Evolutionary conservation across 768 basidiomycete genomes (phyloP).

Genomic region (Leccinum disarticulatum): DNA sequence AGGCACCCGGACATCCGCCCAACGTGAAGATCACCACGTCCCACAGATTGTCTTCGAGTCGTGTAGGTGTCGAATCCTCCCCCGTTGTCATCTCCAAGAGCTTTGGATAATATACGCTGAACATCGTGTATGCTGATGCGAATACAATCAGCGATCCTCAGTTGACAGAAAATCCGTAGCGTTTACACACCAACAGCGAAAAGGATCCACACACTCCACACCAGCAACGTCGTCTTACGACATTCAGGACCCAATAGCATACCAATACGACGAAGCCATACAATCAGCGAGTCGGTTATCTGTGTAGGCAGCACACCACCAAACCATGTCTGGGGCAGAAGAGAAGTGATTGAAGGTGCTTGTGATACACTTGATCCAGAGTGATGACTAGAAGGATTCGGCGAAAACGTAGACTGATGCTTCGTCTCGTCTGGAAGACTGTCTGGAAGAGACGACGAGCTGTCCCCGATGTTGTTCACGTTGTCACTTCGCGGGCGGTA

Average conservation of each 20-base stretch:
- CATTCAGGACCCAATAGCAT: slow-evolving; percentile 77
- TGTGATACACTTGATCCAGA: slow-evolving; percentile 21
- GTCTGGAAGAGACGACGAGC: slow-evolving; percentile 16
- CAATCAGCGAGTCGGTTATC: slow-evolving; percentile 48
- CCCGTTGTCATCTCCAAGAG: slow-evolving; percentile 58
- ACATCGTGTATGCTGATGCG: slow-evolving; percentile 76
- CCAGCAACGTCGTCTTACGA: slow-evolving; percentile 70
- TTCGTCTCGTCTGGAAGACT: slow-evolving; percentile 18
- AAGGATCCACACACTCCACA: slow-evolving; percentile 76
- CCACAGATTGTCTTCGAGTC: slow-evolving; percentile 66
- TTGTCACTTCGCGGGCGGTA: slow-evolving; percentile 24
- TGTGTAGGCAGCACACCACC: slow-evolving; percentile 50
- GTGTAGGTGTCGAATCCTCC: slow-evolving; percentile 35
- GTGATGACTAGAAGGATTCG: slow-evolving; percentile 30
- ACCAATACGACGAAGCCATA: slow-evolving; percentile 65
- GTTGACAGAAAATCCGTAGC: not conserved
- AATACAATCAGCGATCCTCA: not conserved
- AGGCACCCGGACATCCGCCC: slow-evolving; percentile 80
- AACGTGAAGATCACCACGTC: slow-evolving; percentile 86
- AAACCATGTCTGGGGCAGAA: slow-evolving; percentile 40
- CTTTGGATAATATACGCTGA: slow-evolving; percentile 89
- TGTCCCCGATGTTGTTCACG: slow-evolving; percentile 31
- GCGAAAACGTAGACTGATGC: not conserved
- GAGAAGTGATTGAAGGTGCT: slow-evolving; percentile 39
- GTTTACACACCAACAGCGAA: slow-evolving; percentile 70